Evolutionary conservation across 306 rosid genomes (phyloP).

Genomic region (Lathyrus aphaca): DNA sequence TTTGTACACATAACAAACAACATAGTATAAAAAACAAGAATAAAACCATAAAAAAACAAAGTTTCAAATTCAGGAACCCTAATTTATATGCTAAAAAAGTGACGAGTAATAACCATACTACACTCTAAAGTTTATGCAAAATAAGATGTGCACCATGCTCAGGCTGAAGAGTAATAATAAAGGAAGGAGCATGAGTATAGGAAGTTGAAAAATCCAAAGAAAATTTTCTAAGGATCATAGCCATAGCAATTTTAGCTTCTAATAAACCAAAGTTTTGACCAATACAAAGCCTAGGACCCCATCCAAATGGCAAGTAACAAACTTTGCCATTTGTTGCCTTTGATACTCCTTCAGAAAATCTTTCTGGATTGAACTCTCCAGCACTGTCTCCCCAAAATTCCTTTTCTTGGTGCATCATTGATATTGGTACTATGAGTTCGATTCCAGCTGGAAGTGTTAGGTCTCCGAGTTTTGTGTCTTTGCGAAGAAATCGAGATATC

Average conservation of each 20-base stretch:
- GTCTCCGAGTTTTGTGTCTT: conserved; percentile 48
- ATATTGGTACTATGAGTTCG: conserved; percentile 42
- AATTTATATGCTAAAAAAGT: conserved; percentile 24
- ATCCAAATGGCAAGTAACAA: conserved; percentile 48
- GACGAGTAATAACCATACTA: neutral
- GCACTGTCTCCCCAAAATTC: conserved; percentile 49
- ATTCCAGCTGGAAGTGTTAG: conserved; percentile 47
- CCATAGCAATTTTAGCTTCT: conserved; percentile 47
- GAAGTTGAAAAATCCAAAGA: conserved; percentile 40
- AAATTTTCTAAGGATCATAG: conserved; percentile 40
- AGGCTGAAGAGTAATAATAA: conserved; percentile 49
- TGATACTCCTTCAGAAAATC: conserved; percentile 47
- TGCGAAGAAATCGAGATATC: conserved; percentile 42
- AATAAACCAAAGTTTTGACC: conserved; percentile 50
- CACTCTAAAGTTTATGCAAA: conserved; percentile 40
- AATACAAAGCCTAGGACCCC: conserved; percentile 50
- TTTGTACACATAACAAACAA: conserved; percentile 6
- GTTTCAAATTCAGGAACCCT: conserved; percentile 11
- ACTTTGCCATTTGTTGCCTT: conserved; percentile 48
- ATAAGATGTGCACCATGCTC: conserved; percentile 48
- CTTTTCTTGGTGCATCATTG: conserved; percentile 43
- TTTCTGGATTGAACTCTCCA: conserved; percentile 42
- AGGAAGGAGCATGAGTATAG: conserved; percentile 47
- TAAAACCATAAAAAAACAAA: too few species aligned
- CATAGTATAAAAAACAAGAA: neutral